Percentiles rank a stretch among this genome's conserved stretches.
Conservation (phyloP, 192 early-diverging fungal species). For the Podila clonocystis region DNA sequence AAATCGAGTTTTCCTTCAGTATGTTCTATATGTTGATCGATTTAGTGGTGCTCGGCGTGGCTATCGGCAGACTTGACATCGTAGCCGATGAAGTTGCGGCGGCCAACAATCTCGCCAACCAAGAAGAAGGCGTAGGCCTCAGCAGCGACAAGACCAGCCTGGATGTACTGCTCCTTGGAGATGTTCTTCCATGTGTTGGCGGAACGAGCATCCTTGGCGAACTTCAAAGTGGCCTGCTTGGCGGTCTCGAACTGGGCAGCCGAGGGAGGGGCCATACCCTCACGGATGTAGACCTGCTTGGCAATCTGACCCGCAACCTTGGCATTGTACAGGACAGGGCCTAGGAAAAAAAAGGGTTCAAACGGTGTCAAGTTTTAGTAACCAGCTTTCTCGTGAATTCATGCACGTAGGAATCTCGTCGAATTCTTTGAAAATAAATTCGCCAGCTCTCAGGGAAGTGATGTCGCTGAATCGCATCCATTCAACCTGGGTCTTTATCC, state of each 20-base stretch:
- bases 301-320: slow-evolving; percentile 60
- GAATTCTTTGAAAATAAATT: too few species aligned
- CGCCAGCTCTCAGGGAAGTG: too few species aligned
- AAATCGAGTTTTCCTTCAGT: too few species aligned
- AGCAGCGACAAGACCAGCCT: slow-evolving; percentile 54
- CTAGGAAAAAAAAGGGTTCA: background rate
- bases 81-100: slow-evolving; percentile 63
- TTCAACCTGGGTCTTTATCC: too few species aligned
- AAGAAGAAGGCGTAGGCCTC: slow-evolving; percentile 63
- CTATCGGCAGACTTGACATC: slow-evolving; percentile 47
- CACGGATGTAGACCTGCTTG: slow-evolving; percentile 65
- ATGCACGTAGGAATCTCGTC: too few species aligned
- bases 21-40: too few species aligned
- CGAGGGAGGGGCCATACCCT: slow-evolving; percentile 60
- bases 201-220: slow-evolving; percentile 24
- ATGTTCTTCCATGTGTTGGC: slow-evolving; percentile 39
- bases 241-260: slow-evolving; percentile 53
- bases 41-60: slow-evolving; percentile 7
- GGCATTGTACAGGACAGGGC: slow-evolving; percentile 54
- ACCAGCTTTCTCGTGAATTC: too few species aligned
- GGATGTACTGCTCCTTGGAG: slow-evolving; percentile 42
- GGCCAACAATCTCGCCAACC: slow-evolving; percentile 64
- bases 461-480: too few species aligned
- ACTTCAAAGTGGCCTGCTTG: slow-evolving; percentile 43
- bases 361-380: background rate